Evolutionary conservation across 306 rosid genomes (phyloP), one percentile per base, ranked within the genome.

Genomic region (Fragaria iinumae): DNA sequence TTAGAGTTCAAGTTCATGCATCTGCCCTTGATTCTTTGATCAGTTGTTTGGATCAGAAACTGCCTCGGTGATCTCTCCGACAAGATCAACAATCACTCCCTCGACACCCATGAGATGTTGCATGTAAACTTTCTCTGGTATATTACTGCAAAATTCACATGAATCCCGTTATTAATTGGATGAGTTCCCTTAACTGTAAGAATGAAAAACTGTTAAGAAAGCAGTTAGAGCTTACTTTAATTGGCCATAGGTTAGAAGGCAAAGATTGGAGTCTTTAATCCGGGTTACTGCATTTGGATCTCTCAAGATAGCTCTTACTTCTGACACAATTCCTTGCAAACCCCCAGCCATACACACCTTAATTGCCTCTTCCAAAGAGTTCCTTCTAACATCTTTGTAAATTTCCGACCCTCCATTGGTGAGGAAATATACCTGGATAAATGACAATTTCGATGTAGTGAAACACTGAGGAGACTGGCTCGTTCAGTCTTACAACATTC

Each of bases 41-140:
- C 48, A 32, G 9, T 59, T 65, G 69, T 65, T 65, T 36, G 69
- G 69, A 65, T 65, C 38, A 38, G 80, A 77, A 32, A 85, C 62
- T 4, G 83, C 91, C 76, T 76, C 78, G 10, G 87, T 73, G 64
- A 87, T 83, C 74, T 85, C 89, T 70, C 73, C 45, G 52, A 85
- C 84, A n/a, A 80, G 65, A 63, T 87, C 89, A 23, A 85, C 89
- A 10, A 87, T 87, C 20, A 85, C 89, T 73, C 91, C 91, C 5
- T 80, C 85, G 7, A 85, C 47, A 2, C 87, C 87, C 84, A 79
- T 67, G 52, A 73, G 76, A 80, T 76, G 84, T 83, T 87, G 87
- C 84, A 83, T 60, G 55, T 76, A 69, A 0, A 83, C 86, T 5
- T 49, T 80, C 79, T 80, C 80, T 5, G 87, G 59, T 18, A 83